Base-by-base conservation (phyloP, 2,329 filamentous ascomycete species). In the Dissoconium aciculare region DNA sequence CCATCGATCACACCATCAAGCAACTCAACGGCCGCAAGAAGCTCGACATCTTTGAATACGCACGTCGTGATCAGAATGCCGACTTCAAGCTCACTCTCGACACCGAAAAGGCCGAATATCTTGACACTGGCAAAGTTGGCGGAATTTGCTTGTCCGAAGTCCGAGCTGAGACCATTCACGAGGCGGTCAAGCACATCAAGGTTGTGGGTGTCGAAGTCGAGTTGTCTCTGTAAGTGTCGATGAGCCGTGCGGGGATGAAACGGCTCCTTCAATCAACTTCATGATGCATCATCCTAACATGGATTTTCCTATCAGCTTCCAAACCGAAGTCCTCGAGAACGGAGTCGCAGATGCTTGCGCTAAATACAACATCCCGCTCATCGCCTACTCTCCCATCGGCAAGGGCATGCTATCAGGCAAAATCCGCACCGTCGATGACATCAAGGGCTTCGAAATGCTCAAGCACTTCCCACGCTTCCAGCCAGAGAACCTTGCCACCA, bases 351-450 rank as follows among this genome's bases (percentile, higher is more conserved):
- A 58, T 31, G 59, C 64, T 2, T 74, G 71, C 38, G 63, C 59
- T 2, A 64, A 85, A 48, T 54, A 78, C 27, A 58, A 63, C 27
- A 82, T 87, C 36, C 74, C 77, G 0, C 57, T 85, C 28, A 55
- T 82, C 19, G 77, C 75, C 0, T 85, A 83, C 55, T 76, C 74
- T 26, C 79, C 80, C 1, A 60, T 84, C 0, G 74, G 78, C 4
- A 59, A 68, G 15, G 72, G 72, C 1, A 66, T 71, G 55, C 43
- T 74, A 32, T 66, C 67, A 0, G 67, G 68, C 1, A 49, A 64
- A 38, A 54, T 69, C 44, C 64, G 60, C 45, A 58, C 50, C 5
- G 38, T 44, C 1, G 59, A 66, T 2, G 75, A 80, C 42, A 54
- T 80, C 21, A 62, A 63, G 3, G 54, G 67, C 27, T 59, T 59